Evolutionary conservation across 768 basidiomycete genomes (phyloP).

Genomic region (Gyrodon lividus): DNA sequence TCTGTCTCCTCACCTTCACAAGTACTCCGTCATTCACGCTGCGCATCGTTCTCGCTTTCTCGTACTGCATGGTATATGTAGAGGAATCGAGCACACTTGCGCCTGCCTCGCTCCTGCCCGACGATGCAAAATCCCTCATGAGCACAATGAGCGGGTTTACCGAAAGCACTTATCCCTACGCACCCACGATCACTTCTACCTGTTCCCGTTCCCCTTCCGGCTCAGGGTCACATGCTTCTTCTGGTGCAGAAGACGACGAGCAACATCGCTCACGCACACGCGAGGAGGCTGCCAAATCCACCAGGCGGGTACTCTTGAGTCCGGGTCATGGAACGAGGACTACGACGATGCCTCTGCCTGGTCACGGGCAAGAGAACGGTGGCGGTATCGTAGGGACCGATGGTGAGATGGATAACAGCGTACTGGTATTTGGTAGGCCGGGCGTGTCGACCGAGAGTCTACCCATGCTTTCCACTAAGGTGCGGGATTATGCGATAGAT

Average conservation of each 20-base stretch:
- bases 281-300: slow-evolving; percentile 22
- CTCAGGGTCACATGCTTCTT: slow-evolving; percentile 15
- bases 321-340: slow-evolving; percentile 26
- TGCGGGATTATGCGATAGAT: slow-evolving; percentile 1
- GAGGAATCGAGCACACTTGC: slow-evolving; percentile 14
- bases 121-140: slow-evolving; percentile 29
- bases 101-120: slow-evolving; percentile 17
- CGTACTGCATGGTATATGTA: slow-evolving; percentile 2
- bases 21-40: neutral
- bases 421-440: slow-evolving; percentile 73
- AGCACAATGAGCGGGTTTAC: slow-evolving; percentile 29
- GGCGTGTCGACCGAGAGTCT: slow-evolving; percentile 74
- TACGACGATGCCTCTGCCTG: slow-evolving; percentile 33
- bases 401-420: slow-evolving; percentile 67
- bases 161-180: slow-evolving; percentile 28
- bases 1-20: slow-evolving; percentile 5
- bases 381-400: slow-evolving; percentile 1
- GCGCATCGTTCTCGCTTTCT: neutral
- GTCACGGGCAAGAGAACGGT: slow-evolving; percentile 3
- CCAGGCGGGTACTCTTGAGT: slow-evolving; percentile 20
- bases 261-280: slow-evolving; percentile 9
- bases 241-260: slow-evolving; percentile 22
- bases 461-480: slow-evolving; percentile 24
- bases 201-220: slow-evolving; percentile 19
- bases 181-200: slow-evolving; percentile 17